These are phyloP conservation scores for Kodamaea anthophila DNA, from an alignment of 1,139 yeast species.

Conservation along the genomic window DNA sequence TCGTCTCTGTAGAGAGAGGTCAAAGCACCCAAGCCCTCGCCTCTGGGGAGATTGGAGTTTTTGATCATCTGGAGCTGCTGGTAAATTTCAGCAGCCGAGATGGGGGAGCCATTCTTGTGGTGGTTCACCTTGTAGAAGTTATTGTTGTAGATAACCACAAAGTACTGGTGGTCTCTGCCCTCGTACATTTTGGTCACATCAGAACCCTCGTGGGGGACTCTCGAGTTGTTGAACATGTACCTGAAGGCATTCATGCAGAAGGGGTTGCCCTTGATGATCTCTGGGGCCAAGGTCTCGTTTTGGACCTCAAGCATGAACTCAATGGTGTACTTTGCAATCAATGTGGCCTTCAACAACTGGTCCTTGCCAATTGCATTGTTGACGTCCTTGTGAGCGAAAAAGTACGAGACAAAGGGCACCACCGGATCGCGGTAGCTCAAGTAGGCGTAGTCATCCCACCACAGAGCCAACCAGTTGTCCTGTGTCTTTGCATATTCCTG, in stretches of 20 bases:
- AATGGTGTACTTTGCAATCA: slow-evolving; percentile 47
- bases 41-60: slow-evolving; percentile 32
- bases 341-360: slow-evolving; percentile 72
- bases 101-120: slow-evolving; percentile 50
- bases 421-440: slow-evolving; percentile 89
- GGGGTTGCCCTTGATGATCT: slow-evolving; percentile 73
- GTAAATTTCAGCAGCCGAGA: slow-evolving; percentile 60
- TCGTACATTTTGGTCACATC: slow-evolving; percentile 52
- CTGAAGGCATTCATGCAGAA: slow-evolving; percentile 91
- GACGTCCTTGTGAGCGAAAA: slow-evolving; percentile 74
- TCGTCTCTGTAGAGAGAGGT: slow-evolving; percentile 84
- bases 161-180: slow-evolving; percentile 57
- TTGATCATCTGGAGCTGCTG: slow-evolving; percentile 56
- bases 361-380: slow-evolving; percentile 52
- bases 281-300: slow-evolving; percentile 64
- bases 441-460: slow-evolving; percentile 95
- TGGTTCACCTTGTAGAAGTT: slow-evolving; percentile 78
- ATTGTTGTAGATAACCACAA: slow-evolving; percentile 69
- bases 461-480: slow-evolving; percentile 86
- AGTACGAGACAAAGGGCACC: slow-evolving; percentile 89
- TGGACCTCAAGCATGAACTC: slow-evolving; percentile 53
- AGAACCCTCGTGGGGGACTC: slow-evolving; percentile 61
- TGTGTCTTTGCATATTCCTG: slow-evolving; percentile 50
- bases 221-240: slow-evolving; percentile 84
- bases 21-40: slow-evolving; percentile 66